Conservation (phyloP, 2,329 filamentous ascomycete species). For the Leptographium procerum region DNA sequence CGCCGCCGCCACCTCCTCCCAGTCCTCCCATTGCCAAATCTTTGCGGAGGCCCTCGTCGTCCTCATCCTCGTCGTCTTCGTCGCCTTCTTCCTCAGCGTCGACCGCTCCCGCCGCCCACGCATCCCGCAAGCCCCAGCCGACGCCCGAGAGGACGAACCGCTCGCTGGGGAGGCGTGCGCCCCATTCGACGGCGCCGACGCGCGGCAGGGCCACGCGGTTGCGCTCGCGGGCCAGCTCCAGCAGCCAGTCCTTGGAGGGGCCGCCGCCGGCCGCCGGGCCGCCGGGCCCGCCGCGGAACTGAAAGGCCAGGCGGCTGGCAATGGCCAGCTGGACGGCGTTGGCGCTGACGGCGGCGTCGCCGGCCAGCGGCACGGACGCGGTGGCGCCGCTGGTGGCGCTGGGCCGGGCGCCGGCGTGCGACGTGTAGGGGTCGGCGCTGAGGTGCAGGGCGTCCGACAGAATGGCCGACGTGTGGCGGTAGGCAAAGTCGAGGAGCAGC, state of each 20-base stretch:
- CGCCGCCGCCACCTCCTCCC: too few relatives aligned
- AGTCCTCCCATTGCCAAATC: too few relatives aligned
- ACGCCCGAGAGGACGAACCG: constrained; percentile 56
- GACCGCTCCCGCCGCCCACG: constrained; percentile 36
- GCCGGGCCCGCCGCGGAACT: constrained; percentile 48
- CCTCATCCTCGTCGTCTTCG: constrained; percentile 14
- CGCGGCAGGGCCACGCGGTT: constrained; percentile 56
- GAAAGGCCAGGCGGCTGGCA: constrained; percentile 53
- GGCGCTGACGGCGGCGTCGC: constrained; percentile 47
- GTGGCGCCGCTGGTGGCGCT: constrained; percentile 37
- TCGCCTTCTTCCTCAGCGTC: constrained; percentile 34
- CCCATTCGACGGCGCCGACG: constrained; percentile 55
- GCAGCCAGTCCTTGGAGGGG: constrained; percentile 62
- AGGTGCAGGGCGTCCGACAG: constrained; percentile 62
- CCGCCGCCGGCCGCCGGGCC: constrained; percentile 34
- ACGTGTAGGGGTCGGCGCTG: constrained; percentile 54
- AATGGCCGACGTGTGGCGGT: constrained; percentile 65
- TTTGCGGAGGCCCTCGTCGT: constrained; percentile 15
- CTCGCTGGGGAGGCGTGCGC: constrained; percentile 54
- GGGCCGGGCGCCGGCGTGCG: constrained; percentile 41
- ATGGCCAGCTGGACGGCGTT: constrained; percentile 65
- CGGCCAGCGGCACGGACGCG: constrained; percentile 31
- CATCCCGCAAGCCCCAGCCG: constrained; percentile 51
- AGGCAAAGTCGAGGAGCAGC: constrained; percentile 75
- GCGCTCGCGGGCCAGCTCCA: constrained; percentile 59